A percentile compares a stretch with the other conserved stretches of the same genome.
These are phyloP conservation scores for Dictyostelium firmibasis DNA, from an alignment of 78 protist species.

Conservation along the genomic window DNA sequence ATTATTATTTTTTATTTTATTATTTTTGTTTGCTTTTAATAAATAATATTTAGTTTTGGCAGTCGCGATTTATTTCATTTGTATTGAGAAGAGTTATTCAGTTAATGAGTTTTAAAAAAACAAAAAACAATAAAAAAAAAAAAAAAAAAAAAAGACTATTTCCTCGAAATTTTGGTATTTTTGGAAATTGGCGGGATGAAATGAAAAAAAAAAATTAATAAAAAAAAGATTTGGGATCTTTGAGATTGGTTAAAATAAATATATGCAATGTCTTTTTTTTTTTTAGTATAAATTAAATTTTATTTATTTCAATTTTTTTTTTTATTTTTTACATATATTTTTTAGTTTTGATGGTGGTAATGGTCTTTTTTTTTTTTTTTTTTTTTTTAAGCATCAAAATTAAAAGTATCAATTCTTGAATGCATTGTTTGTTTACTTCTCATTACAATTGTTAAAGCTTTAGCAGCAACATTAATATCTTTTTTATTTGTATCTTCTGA, in stretches of 20 bases:
- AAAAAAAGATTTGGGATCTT: too few relatives aligned
- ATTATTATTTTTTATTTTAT: neutral
- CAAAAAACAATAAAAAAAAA: too few relatives aligned
- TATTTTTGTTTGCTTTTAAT: too few relatives aligned
- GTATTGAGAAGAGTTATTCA: neutral
- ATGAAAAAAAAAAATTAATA: neutral
- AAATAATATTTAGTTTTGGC: too few relatives aligned
- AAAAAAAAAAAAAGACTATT: too few relatives aligned
- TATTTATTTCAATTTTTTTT: neutral
- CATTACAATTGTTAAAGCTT: slow-evolving; percentile 60
- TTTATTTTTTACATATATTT: neutral
- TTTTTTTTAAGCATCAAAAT: slow-evolving; percentile 9
- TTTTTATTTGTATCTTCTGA: neutral
- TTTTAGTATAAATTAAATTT: too few relatives aligned
- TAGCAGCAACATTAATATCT: slow-evolving; percentile 55
- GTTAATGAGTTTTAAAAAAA: too few relatives aligned
- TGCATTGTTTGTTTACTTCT: slow-evolving; percentile 28
- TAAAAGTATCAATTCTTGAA: slow-evolving; percentile 39
- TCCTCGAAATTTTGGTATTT: neutral
- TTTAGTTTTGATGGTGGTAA: too few relatives aligned
- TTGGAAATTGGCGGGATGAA: neutral
- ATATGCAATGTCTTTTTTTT: too few relatives aligned
- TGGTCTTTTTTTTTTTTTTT: neutral
- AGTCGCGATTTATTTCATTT: neutral
- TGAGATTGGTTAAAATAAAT: neutral